Base-by-base conservation (phyloP, 106 monocot genomes). In the Acorus gramineus region DNA sequence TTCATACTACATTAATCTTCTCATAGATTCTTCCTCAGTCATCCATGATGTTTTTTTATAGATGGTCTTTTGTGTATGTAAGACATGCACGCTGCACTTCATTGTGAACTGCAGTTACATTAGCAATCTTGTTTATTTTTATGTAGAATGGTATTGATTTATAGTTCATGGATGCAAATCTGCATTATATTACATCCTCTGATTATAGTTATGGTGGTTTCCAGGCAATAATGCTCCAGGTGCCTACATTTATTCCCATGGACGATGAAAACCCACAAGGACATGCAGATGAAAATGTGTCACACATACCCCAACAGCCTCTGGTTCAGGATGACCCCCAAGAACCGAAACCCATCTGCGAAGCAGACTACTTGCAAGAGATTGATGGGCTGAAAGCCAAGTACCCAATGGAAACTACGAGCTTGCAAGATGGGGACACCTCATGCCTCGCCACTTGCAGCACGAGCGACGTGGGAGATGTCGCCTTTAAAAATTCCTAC, bases 381-480 rank as follows among this genome's bases (percentile, higher is more conserved):
- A 14, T 87, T n/a, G 77, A 82, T 61, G 70, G 65, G 14, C 42
- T 87, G 56, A 80, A 77, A 67, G 69, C 72, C 52, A 84, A 85
- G 66, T 69, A 60, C 47, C 53, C 66, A 75, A 50, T 54, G 3
- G 68, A 87, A 14, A 82, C 82, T 50, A 78, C 60, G 50, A 81
- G 63, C 46, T 13, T 76, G 49, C 74, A 78, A 68, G 92, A 92
- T 71, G 84, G 82, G 7, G 79, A 87, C 47, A 57, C 72, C 73
- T 96, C 90, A 10, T 91, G 87, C 65, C 64, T 91, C n/a, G 96
- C 87, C 62, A 96, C 96, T 49, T 96, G 91, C 62, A 81, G 91
- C 61, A 85, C 91, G 2, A 80, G 54, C 42, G 90, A 88, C 57
- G 70, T 80, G 4, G 90, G 87, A 49, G 80, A 87, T 47, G 95